A percentile compares a stretch with the other conserved stretches of the same genome.
Conservation (phyloP, 352 stramenopile species). For the Globisporangium solare region DNA sequence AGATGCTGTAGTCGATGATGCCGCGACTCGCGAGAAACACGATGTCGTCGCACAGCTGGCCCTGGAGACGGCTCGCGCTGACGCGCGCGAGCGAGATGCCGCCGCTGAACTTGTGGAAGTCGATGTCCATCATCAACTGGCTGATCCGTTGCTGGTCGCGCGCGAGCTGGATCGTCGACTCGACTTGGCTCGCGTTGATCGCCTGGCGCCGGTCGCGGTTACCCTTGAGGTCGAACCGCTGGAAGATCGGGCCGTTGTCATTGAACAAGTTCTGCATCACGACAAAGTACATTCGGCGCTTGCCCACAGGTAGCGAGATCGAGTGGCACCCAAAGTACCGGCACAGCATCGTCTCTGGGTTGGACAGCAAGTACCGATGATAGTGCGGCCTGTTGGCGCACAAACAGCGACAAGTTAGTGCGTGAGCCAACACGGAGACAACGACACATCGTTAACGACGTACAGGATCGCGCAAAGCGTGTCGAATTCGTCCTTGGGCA, state of each 20-base stretch:
- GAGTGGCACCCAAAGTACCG: slow-evolving; percentile 84
- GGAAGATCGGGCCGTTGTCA: slow-evolving; percentile 58
- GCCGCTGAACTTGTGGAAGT: slow-evolving; percentile 73
- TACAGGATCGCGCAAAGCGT: slow-evolving; percentile 75
- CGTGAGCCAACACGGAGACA: no score
- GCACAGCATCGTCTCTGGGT: slow-evolving; percentile 70
- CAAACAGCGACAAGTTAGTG: no score
- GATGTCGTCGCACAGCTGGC: slow-evolving; percentile 75
- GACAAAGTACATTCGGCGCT: slow-evolving; percentile 84
- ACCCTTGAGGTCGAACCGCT: slow-evolving; percentile 80
- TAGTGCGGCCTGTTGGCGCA: slow-evolving; percentile 43
- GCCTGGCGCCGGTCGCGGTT: slow-evolving; percentile 74
- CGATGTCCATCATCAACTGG: slow-evolving; percentile 85
- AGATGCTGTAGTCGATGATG: slow-evolving; percentile 85
- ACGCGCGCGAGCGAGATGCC: slow-evolving; percentile 50
- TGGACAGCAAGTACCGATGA: slow-evolving; percentile 71
- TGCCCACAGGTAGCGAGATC: slow-evolving; percentile 80
- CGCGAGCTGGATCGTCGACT: slow-evolving; percentile 62
- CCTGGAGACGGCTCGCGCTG: slow-evolving; percentile 39
- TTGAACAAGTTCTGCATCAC: slow-evolving; percentile 88
- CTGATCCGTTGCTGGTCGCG: slow-evolving; percentile 49
- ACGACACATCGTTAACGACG: slow-evolving; percentile 8
- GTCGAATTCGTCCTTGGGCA: slow-evolving; percentile 83
- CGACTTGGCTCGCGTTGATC: slow-evolving; percentile 52
- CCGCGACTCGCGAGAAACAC: slow-evolving; percentile 76